These are phyloP conservation scores for Gaeumannomyces tritici DNA, from an alignment of 2,329 filamentous ascomycete species.

Conservation along the genomic window DNA sequence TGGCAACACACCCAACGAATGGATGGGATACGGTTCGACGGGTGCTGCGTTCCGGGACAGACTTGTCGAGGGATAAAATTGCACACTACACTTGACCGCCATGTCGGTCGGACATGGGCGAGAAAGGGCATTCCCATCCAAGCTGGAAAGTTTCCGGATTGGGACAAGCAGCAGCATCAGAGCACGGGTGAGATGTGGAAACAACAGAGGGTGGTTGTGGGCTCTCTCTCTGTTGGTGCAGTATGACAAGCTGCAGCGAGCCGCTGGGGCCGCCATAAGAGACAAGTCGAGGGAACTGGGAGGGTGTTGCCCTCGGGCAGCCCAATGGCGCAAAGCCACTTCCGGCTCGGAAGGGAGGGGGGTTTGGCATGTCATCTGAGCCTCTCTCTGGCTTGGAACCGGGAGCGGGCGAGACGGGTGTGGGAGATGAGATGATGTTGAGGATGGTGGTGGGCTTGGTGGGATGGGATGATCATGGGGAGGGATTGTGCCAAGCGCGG, in stretches of 20 bases:
- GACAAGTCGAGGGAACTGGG: no score
- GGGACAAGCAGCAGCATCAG: background rate
- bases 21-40: background rate
- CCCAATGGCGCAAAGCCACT: background rate
- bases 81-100: background rate
- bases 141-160: background rate
- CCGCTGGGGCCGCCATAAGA: no score
- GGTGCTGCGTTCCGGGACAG: background rate
- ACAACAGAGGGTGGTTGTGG: no score
- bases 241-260: background rate
- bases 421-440: background rate
- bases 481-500: no score
- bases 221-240: background rate
- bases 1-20: background rate
- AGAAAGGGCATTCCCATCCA: background rate
- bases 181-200: background rate
- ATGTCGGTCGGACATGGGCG: background rate
- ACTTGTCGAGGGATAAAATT: background rate
- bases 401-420: no score
- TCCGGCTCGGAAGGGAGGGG: no score
- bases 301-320: no score
- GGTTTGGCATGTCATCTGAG: background rate
- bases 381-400: background rate
- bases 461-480: no score
- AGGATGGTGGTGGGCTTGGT: background rate